Evolutionary conservation across 1,139 yeast species (phyloP).

Genomic region (Yamadazyma epiphylla): DNA sequence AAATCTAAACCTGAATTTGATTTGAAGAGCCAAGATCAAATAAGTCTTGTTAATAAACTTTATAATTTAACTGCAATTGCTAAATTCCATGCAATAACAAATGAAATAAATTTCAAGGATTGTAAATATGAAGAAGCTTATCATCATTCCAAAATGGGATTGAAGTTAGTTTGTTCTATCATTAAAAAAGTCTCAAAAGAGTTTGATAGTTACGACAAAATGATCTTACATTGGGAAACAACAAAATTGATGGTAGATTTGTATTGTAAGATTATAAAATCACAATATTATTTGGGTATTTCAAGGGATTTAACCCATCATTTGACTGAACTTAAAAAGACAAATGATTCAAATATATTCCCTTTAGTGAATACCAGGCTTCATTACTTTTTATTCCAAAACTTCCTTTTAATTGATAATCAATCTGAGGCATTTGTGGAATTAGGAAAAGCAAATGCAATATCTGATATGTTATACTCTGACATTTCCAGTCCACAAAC

Average conservation of each 20-base stretch:
- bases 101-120: constrained; percentile 16
- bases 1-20: constrained; percentile 26
- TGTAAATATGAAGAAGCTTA: constrained; percentile 22
- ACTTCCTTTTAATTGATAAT: constrained; percentile 13
- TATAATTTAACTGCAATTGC: constrained; percentile 33
- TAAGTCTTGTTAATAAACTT: constrained; percentile 20
- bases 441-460: constrained; percentile 5
- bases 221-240: constrained; percentile 30
- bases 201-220: constrained; percentile 15
- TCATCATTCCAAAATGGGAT: constrained; percentile 29
- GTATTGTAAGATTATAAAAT: constrained; percentile 31
- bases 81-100: constrained; percentile 27
- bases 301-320: constrained; percentile 53
- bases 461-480: no score
- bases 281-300: constrained; percentile 45
- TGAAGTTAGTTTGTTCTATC: constrained; percentile 40
- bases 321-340: constrained; percentile 41
- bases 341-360: constrained; percentile 23
- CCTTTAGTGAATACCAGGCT: constrained; percentile 27
- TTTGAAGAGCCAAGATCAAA: constrained; percentile 11
- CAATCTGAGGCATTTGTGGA: constrained; percentile 1
- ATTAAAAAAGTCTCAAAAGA: constrained; percentile 29
- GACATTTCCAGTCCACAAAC: no score
- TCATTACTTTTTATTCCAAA: constrained; percentile 15
- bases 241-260: constrained; percentile 27